Evolutionary conservation across 192 early-diverging fungal genomes (phyloP), one percentile per base, ranked within the genome.

Genomic region (Podila horticola): DNA sequence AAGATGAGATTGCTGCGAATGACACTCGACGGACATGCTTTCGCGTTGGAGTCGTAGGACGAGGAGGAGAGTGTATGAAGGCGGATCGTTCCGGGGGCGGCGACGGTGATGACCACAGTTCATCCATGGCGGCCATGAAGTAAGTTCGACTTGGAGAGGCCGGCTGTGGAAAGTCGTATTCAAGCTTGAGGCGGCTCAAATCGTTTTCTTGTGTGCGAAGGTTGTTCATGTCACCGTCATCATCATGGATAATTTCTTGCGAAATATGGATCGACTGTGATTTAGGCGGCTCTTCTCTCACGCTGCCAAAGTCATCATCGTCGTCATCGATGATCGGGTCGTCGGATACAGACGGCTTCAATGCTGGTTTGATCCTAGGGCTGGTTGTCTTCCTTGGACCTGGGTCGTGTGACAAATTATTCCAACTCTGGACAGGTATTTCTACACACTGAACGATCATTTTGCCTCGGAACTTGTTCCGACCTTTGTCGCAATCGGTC

Each of bases 21-120:
- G 22, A 52, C 34, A 28, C 31, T 22, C 34, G 33, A 22, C 41
- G 55, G 11, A 36, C n/a, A 36, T 49, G 48, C 3, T 28, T 28
- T 4, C 51, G 62, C 41, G 60, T 31, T 26, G 77, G 77, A 2
- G 77, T 69, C 7, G 57, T 72, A 15, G 77, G 71, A 20, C 71
- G 66, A 41, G 77, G 77, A 13, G 77, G 77, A 4, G 71, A 72
- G 24, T 38, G 41, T 8, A 64, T 22, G 31, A 81, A 81, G 0
- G 71, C 41, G 24, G 77, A 55, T 29, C 55, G 62, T 15, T 48
- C 58, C 55, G 61, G 30, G 0, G 71, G 71, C 1, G 77, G 77
- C 8, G 77, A 81, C 0, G 77, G 77, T 7, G 77, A 81, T 15
- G 77, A 81, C 77, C 77, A 81, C 57, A 81, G 68, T 36, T 66